Percentiles rank a stretch among this genome's conserved stretches.
Evolutionary conservation across 768 basidiomycete genomes (phyloP).

Genomic region (Trametes elegans): DNA sequence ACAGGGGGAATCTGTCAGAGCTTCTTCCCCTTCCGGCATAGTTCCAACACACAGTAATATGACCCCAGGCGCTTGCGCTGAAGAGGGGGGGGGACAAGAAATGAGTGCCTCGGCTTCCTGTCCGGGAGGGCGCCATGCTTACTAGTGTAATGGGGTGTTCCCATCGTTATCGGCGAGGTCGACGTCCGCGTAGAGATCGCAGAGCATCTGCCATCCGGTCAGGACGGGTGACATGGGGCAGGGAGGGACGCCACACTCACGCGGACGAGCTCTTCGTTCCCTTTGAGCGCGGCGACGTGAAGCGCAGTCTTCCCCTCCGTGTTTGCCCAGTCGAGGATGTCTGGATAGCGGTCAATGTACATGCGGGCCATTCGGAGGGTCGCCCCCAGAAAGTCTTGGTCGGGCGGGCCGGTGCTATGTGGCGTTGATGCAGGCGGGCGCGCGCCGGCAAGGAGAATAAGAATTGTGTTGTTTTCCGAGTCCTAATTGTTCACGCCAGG

Average conservation of each 20-base stretch:
- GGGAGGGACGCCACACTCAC: constrained; percentile 44
- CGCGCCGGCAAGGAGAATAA: constrained; percentile 88
- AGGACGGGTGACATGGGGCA: constrained; percentile 14
- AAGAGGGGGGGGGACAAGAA: too few species aligned
- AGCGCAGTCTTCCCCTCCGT: constrained; percentile 86
- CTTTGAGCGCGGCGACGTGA: constrained; percentile 84
- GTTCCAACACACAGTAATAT: constrained; percentile 59
- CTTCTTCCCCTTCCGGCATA: constrained; percentile 18
- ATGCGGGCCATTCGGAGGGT: constrained; percentile 82
- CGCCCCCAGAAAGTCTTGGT: constrained; percentile 66
- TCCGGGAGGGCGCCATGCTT: constrained; percentile 33
- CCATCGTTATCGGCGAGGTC: constrained; percentile 90
- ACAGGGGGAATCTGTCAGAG: constrained; percentile 16
- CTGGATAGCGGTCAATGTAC: constrained; percentile 84
- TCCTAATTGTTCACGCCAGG: constrained; percentile 53
- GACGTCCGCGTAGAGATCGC: constrained; percentile 86
- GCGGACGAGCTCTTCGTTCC: constrained; percentile 85
- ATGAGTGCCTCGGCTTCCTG: constrained; percentile 9
- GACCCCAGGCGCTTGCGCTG: constrained; percentile 88
- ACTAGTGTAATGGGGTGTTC: constrained; percentile 94
- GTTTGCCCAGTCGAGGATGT: constrained; percentile 92
- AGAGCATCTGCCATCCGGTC: constrained; percentile 59
- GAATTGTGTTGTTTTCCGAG: constrained; percentile 87
- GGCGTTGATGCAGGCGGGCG: constrained; percentile 50
- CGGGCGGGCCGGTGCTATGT: constrained; percentile 45